phyloP scores from a whole-genome alignment of 495 filamentous ascomycete genomes.

The Podospora pseudocomata region DNA sequence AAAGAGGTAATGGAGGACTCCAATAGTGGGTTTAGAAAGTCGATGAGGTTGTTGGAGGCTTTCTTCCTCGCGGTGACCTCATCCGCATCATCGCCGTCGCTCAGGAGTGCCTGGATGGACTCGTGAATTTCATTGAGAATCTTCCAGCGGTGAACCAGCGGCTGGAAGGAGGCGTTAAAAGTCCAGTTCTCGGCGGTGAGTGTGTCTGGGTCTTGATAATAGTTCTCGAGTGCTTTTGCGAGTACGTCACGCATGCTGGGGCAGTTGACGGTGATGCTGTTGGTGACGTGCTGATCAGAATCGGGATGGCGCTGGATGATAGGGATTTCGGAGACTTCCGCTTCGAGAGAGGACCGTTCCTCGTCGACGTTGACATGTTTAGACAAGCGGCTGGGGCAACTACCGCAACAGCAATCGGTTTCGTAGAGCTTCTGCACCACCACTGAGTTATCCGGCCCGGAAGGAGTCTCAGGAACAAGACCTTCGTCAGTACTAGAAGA shows the following conservation, averaged over 20 bases:
- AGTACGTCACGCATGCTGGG: slow-evolving; percentile 39
- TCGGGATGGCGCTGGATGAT: slow-evolving; percentile 26
- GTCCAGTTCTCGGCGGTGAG: slow-evolving; percentile 49
- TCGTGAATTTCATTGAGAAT: slow-evolving; percentile 31
- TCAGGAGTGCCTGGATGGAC: slow-evolving; percentile 36
- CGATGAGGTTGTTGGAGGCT: slow-evolving; percentile 31
- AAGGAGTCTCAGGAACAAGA: background rate
- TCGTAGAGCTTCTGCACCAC: background rate
- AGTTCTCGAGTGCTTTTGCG: slow-evolving; percentile 45
- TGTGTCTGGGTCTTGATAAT: slow-evolving; percentile 53
- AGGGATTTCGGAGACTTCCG: slow-evolving; percentile 11
- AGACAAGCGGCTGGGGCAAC: slow-evolving; percentile 21
- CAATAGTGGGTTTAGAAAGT: slow-evolving; percentile 51
- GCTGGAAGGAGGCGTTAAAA: slow-evolving; percentile 50
- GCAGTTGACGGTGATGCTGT: slow-evolving; percentile 27
- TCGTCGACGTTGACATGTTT: slow-evolving; percentile 14
- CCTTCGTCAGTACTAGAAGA: background rate
- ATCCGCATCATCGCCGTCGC: slow-evolving; percentile 45
- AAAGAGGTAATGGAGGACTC: slow-evolving; percentile 44
- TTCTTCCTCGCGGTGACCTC: slow-evolving; percentile 24
- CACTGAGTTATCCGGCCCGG: background rate
- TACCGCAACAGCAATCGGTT: background rate
- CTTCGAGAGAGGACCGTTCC: slow-evolving; percentile 12
- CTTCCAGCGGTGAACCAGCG: slow-evolving; percentile 60
- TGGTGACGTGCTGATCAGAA: slow-evolving; percentile 7